Evolutionary conservation across 441 rosid genomes (phyloP), one percentile per base, ranked within the genome.

Genomic region (Lepidium campestre): DNA sequence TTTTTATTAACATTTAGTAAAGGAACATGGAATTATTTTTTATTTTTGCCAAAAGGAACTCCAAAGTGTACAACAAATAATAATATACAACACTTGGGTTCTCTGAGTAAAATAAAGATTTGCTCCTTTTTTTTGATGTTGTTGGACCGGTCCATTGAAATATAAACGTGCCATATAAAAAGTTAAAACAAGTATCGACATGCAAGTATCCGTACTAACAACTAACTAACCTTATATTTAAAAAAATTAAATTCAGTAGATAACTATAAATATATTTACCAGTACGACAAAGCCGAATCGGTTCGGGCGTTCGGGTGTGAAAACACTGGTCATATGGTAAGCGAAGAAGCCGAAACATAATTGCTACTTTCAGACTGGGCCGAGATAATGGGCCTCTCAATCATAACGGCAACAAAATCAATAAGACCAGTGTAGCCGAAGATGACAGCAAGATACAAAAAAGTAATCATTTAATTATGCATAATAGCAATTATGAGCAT

Each of bases 91-190:
- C 22, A 14, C 35, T 49, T 57, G 60, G 32, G 5, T 59, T 35
- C 20, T 31, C 45, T 59, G 29, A 39, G 10, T 22, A 29, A 22
- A 27, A n/a, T 20, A 22, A 22, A 22, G 4, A 65, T 37, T 12
- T 36, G 2, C 41, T 40, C n/a, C n/a, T 39, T 29, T 6, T 46
- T 10, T 32, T 45, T 17, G 36, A n/a, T n/a, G n/a, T n/a, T n/a
- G 57, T 57, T 57, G 11, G 65, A 35, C 55, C 44, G 46, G 55
- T 65, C 63, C 32, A 45, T 18, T 18, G 18, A 60, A 31, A 60
- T 44, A 29, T 62, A 42, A 45, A 44, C 46, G 23, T 65, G 32
- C 53, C n/a, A n/a, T n/a, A n/a, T n/a, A n/a, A n/a, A n/a, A n/a
- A n/a, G n/a, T n/a, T n/a, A n/a, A n/a, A n/a, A n/a, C n/a, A n/a